Conservation (phyloP, 495 filamentous ascomycete genomes). For the Haplographium delicatum region DNA sequence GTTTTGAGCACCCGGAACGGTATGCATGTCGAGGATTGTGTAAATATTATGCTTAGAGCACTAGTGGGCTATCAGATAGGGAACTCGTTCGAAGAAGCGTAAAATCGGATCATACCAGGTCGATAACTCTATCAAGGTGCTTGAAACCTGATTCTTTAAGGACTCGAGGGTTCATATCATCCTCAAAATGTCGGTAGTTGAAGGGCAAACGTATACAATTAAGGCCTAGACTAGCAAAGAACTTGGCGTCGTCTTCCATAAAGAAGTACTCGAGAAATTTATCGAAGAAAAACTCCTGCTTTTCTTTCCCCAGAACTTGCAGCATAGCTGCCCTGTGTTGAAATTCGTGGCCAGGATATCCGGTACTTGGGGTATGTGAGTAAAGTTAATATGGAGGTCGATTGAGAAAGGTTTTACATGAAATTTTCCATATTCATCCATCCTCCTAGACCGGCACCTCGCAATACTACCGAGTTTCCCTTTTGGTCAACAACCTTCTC, state of each 20-base stretch:
- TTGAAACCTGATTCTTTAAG: slow-evolving; percentile 55
- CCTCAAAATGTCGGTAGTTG: slow-evolving; percentile 61
- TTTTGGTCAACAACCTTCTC: slow-evolving; percentile 38
- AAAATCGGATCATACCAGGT: slow-evolving; percentile 31
- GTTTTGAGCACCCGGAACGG: slow-evolving; percentile 60
- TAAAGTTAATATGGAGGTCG: slow-evolving; percentile 15
- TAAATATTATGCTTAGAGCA: slow-evolving; percentile 56
- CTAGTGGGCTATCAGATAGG: neutral
- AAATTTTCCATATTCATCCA: slow-evolving; percentile 21
- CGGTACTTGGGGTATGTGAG: slow-evolving; percentile 64
- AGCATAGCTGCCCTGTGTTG: slow-evolving; percentile 52
- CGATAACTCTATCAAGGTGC: slow-evolving; percentile 54
- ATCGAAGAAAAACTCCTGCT: slow-evolving; percentile 42
- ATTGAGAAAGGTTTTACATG: neutral
- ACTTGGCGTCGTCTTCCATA: slow-evolving; percentile 54
- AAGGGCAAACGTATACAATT: slow-evolving; percentile 62
- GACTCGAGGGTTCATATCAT: slow-evolving; percentile 57
- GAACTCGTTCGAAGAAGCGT: neutral
- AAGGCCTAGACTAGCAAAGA: slow-evolving; percentile 52
- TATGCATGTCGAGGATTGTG: slow-evolving; percentile 61
- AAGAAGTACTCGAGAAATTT: slow-evolving; percentile 62
- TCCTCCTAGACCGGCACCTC: slow-evolving; percentile 35
- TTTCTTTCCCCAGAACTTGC: slow-evolving; percentile 46
- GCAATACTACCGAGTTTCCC: slow-evolving; percentile 37
- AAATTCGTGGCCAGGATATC: slow-evolving; percentile 56